Conservation (phyloP, 176 grass and related monocot species). For the Zizania latifolia region DNA sequence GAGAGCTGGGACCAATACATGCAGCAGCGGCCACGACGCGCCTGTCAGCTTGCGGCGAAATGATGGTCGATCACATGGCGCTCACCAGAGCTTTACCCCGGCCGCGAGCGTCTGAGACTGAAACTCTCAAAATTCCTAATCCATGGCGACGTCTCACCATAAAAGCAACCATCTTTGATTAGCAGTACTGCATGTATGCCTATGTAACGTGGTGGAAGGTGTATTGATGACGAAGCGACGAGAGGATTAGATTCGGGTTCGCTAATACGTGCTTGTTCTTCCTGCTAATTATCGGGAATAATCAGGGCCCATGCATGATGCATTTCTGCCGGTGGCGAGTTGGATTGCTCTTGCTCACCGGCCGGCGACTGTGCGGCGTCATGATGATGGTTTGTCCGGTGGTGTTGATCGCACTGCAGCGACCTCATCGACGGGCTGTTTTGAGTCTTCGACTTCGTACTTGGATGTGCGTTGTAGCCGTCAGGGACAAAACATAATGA, state of each 20-base stretch:
- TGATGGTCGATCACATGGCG: slow-evolving; percentile 21
- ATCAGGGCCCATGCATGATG: neutral
- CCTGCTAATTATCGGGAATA: neutral
- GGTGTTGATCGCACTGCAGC: neutral
- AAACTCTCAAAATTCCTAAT: neutral
- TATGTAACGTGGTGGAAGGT: neutral
- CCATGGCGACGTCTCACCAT: slow-evolving; percentile 1
- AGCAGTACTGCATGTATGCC: too few species aligned
- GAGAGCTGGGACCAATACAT: slow-evolving; percentile 16
- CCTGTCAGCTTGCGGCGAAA: slow-evolving; percentile 26
- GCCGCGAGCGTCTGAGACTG: too few species aligned
- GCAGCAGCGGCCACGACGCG: neutral
- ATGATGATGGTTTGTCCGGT: slow-evolving; percentile 19
- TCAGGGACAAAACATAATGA: too few species aligned
- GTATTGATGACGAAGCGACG: neutral
- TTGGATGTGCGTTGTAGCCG: too few species aligned
- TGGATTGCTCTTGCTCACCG: slow-evolving; percentile 40
- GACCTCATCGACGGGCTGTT: slow-evolving; percentile 7
- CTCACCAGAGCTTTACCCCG: slow-evolving; percentile 18
- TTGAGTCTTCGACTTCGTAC: neutral
- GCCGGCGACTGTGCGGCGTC: neutral
- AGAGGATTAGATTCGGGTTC: neutral
- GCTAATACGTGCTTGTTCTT: neutral
- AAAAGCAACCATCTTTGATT: neutral
- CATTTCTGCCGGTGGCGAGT: neutral